Evolutionary conservation across 2,329 filamentous ascomycete genomes (phyloP).

Genomic region (Metarhizium anisopliae): DNA sequence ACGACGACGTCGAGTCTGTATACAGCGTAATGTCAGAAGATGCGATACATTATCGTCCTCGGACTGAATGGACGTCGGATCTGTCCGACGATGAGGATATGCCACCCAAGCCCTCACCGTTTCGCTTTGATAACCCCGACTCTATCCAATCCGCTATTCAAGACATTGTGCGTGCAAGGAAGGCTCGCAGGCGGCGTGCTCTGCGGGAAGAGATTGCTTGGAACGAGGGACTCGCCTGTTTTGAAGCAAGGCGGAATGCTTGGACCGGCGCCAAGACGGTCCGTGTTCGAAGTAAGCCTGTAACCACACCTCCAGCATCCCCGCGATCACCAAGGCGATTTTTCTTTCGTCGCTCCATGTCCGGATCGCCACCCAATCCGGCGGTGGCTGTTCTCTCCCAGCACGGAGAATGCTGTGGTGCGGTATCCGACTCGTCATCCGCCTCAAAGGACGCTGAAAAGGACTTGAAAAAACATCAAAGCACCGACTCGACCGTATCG

Average conservation of each 20-base stretch:
- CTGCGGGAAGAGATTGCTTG: constrained; percentile 59
- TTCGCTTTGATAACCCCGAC: constrained; percentile 42
- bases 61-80: constrained; percentile 50
- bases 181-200: constrained; percentile 46
- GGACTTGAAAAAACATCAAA: constrained; percentile 21
- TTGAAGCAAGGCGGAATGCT: constrained; percentile 64
- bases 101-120: constrained; percentile 35
- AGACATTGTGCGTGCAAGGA: constrained; percentile 36
- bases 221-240: constrained; percentile 79
- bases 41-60: constrained; percentile 36
- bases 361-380: constrained; percentile 28
- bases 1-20: constrained; percentile 39
- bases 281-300: constrained; percentile 40
- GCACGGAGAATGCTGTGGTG: constrained; percentile 23
- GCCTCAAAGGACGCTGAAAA: constrained; percentile 27
- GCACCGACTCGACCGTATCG: constrained; percentile 24
- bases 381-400: constrained; percentile 14
- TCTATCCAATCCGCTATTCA: constrained; percentile 34
- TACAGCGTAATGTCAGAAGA: constrained; percentile 53
- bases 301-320: constrained; percentile 31
- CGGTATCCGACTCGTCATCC: constrained; percentile 35
- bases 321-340: constrained; percentile 39
- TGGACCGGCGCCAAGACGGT: constrained; percentile 73
- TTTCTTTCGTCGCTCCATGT: constrained; percentile 39
- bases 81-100: constrained; percentile 39